phyloP scores from a whole-genome alignment of 768 basidiomycete genomes.

The Kwoniella dendrophila region DNA sequence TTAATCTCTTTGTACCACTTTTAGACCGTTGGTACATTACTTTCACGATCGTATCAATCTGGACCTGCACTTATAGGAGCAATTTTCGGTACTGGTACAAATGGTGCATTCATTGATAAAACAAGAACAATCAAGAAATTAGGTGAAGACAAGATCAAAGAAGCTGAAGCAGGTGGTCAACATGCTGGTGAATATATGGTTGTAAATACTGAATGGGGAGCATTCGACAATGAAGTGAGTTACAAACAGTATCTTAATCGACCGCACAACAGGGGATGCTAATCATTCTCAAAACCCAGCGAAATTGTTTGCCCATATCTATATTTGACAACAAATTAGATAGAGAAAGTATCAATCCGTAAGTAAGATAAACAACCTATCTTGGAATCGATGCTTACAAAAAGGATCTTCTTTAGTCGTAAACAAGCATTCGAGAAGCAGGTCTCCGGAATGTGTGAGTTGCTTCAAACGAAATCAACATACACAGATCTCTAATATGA shows the following conservation, averaged over 20 bases:
- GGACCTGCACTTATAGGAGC: conserved; percentile 82
- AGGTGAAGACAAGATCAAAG: conserved; percentile 62
- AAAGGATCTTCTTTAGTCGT: conserved; percentile 49
- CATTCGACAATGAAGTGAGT: conserved; percentile 86
- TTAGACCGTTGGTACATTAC: conserved; percentile 91
- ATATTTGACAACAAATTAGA: conserved; percentile 90
- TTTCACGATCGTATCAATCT: conserved; percentile 89
- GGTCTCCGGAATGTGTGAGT: conserved; percentile 87
- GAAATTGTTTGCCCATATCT: conserved; percentile 79
- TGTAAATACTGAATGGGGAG: conserved; percentile 98
- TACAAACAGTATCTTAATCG: not conserved
- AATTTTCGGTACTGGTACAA: conserved; percentile 98
- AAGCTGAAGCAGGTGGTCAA: conserved; percentile 56
- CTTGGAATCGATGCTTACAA: conserved; percentile 2
- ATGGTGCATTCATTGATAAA: conserved; percentile 94
- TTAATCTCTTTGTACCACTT: not conserved
- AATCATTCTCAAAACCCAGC: conserved; percentile 58
- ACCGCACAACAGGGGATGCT: not conserved
- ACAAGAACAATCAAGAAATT: conserved; percentile 83
- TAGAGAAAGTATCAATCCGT: conserved; percentile 89
- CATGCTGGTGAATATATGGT: conserved; percentile 70
- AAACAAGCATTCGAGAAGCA: conserved; percentile 97
- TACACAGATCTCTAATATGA: not conserved
- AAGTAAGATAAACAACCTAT: conserved; percentile 28
- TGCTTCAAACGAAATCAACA: not conserved